A percentile compares a stretch with the other conserved stretches of the same genome.
phyloP scores from a whole-genome alignment of 345 rosid species.

The Camelina sativa region DNA sequence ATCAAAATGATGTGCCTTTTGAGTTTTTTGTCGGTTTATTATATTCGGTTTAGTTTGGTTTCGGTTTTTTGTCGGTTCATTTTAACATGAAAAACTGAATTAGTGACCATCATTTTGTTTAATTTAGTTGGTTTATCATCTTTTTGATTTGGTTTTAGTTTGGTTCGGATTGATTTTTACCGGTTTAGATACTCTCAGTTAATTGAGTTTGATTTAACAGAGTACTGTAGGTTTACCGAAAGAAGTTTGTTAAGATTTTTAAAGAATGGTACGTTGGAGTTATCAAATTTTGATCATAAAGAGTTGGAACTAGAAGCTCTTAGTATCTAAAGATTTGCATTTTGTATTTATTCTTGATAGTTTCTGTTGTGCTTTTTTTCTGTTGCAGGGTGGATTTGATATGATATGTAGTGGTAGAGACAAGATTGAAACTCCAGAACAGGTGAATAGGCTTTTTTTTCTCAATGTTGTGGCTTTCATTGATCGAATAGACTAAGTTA shows the following conservation, averaged over 20 bases:
- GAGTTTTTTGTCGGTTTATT: background rate
- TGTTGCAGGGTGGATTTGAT: conserved; percentile 88
- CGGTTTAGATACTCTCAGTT: background rate
- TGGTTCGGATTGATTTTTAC: background rate
- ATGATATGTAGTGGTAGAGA: conserved; percentile 99
- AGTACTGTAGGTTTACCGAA: background rate
- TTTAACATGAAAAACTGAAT: no score
- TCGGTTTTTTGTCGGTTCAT: no score
- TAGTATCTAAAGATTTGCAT: background rate
- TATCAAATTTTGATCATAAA: conserved; percentile 2
- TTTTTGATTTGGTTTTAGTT: background rate
- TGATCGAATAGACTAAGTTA: background rate
- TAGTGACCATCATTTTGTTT: background rate
- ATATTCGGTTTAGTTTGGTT: background rate
- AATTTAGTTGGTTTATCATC: background rate
- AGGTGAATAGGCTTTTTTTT: conserved; percentile 51
- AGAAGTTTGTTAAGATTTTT: background rate
- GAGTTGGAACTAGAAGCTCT: background rate
- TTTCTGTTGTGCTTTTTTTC: conserved; percentile 17
- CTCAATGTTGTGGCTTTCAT: background rate
- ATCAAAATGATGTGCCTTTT: background rate
- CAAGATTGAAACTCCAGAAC: conserved; percentile 97
- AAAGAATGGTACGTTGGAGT: background rate
- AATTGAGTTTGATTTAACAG: background rate
- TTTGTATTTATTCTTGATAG: conserved; percentile 9